A percentile compares a stretch with the other conserved stretches of the same genome.
phyloP scores from a whole-genome alignment of 1,284 basidiomycete species.

The Ganoderma leucocontextum region DNA sequence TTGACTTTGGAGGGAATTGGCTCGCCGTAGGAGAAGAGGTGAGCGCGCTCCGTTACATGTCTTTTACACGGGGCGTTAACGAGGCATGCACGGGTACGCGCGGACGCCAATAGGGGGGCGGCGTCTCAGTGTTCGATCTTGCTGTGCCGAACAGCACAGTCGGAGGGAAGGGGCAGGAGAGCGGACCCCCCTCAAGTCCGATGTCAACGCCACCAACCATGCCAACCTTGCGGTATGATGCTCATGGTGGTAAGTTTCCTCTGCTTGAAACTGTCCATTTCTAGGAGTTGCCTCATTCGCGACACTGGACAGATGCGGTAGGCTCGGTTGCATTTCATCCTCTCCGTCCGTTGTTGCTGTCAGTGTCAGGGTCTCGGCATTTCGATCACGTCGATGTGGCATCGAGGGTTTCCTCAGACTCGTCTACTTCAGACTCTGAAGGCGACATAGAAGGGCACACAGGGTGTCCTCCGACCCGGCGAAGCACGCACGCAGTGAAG shows the following conservation, averaged over 20 bases:
- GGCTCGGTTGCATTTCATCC: conserved; percentile 74
- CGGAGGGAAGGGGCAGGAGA: conserved; percentile 12
- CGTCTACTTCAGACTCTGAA: conserved; percentile 21
- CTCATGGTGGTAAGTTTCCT: conserved; percentile 29
- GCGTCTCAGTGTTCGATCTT: conserved; percentile 34
- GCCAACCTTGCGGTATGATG: conserved; percentile 29
- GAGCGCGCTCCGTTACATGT: conserved; percentile 30
- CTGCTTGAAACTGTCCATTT: conserved; percentile 8
- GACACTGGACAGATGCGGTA: conserved; percentile 57
- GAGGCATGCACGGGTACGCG: conserved; percentile 11
- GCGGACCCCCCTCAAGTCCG: conserved; percentile 9
- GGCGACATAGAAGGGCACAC: conserved; percentile 13
- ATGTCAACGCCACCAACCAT: conserved; percentile 23
- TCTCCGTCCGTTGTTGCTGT: conserved; percentile 56
- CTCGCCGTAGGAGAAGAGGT: conserved; percentile 80
- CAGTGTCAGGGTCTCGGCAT: conserved; percentile 74
- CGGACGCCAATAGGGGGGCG: conserved; percentile 29
- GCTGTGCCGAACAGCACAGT: conserved; percentile 22
- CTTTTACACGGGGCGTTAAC: conserved; percentile 18
- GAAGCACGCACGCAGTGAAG: background rate
- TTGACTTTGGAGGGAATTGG: conserved; percentile 77
- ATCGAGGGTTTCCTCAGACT: conserved; percentile 19
- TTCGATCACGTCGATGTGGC: conserved; percentile 46
- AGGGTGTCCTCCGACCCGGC: conserved; percentile 6
- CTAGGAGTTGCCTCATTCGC: conserved; percentile 14